Evolutionary conservation across 106 monocot species (phyloP).

Genomic region (Allium fistulosum): DNA sequence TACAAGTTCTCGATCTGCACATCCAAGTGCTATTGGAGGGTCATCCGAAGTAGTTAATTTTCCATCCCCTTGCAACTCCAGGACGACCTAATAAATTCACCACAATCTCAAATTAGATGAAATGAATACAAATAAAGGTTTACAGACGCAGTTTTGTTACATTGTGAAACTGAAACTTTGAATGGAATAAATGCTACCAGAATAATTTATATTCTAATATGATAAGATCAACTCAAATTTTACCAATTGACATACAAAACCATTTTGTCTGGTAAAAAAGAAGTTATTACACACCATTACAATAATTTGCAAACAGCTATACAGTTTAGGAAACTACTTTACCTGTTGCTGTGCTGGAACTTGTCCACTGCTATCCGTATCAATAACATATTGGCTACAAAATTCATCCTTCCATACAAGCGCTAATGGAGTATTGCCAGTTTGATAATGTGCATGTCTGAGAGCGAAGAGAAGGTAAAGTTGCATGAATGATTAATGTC

Average conservation of each 20-base stretch:
- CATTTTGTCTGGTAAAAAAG: too few relatives aligned
- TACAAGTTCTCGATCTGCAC: conserved; percentile 36
- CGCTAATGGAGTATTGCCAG: conserved; percentile 85
- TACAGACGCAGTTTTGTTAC: background rate
- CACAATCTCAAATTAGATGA: background rate
- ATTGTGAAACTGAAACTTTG: background rate
- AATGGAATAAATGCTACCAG: background rate
- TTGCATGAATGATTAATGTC: background rate
- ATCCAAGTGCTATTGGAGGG: conserved; percentile 71
- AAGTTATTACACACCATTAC: too few relatives aligned
- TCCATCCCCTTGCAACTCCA: conserved; percentile 91
- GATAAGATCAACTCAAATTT: too few relatives aligned
- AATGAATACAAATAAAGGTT: background rate
- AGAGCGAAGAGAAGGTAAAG: conserved; percentile 4
- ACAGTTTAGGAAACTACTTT: background rate
- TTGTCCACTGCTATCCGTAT: conserved; percentile 81
- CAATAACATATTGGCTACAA: conserved; percentile 88
- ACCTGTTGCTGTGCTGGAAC: conserved; percentile 84
- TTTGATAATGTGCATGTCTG: conserved; percentile 93
- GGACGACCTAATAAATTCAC: conserved; percentile 48
- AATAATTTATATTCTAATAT: background rate
- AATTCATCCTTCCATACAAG: conserved; percentile 91
- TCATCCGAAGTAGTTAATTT: conserved; percentile 85
- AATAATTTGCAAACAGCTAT: too few relatives aligned
- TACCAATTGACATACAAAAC: too few relatives aligned